Percentiles rank a stretch among this genome's conserved stretches.
Conservation (phyloP, 78 protist species). For the Polysphondylium violaceum region DNA sequence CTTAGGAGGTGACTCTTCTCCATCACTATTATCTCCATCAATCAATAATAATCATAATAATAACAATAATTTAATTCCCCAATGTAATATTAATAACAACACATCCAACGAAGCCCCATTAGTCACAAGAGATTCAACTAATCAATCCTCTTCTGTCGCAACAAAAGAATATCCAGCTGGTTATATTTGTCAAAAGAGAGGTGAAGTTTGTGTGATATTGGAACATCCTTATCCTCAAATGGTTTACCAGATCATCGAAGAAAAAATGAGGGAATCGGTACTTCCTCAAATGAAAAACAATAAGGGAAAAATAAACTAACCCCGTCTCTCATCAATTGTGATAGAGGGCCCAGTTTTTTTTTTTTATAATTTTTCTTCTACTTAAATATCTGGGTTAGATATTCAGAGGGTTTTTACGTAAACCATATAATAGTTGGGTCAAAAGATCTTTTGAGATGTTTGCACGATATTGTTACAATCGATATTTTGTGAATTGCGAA, state of each 20-base stretch:
- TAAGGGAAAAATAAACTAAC: too few species aligned
- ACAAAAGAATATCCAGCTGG: constrained; percentile 9
- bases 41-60: background rate
- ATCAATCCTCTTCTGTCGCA: background rate
- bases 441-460: too few species aligned
- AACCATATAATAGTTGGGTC: too few species aligned
- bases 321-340: too few species aligned
- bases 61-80: background rate
- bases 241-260: constrained; percentile 68
- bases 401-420: too few species aligned
- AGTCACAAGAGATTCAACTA: background rate
- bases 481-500: too few species aligned
- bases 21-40: background rate
- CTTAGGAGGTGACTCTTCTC: background rate
- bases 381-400: too few species aligned
- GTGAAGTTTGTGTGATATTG: constrained; percentile 55
- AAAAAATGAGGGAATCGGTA: constrained; percentile 1
- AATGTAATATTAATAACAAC: constrained; percentile 26
- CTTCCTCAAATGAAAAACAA: constrained; percentile 2
- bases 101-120: background rate
- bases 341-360: too few species aligned
- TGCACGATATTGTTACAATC: too few species aligned
- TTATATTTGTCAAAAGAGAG: constrained; percentile 42
- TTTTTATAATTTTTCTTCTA: too few species aligned
- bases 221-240: constrained; percentile 74